Evolutionary conservation across 2,329 filamentous ascomycete species (phyloP).

Genomic region (Fusarium sp.): DNA sequence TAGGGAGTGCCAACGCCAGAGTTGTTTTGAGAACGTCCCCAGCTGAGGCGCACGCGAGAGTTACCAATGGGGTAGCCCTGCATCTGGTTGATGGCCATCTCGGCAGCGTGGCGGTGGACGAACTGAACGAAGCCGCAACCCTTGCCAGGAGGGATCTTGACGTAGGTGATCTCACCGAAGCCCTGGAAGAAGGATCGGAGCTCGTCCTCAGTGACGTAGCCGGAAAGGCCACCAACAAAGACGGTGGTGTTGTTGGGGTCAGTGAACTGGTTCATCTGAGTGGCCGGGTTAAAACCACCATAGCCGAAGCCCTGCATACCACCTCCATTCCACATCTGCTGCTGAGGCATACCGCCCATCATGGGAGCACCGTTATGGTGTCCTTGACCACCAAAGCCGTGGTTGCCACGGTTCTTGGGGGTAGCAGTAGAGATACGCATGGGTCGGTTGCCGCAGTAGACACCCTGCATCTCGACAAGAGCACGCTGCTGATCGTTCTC

Average conservation of each 20-base stretch:
- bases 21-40: constrained; percentile 99
- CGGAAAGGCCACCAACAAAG: constrained; percentile 95
- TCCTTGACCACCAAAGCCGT: constrained; percentile 52
- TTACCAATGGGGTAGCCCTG: constrained; percentile 99
- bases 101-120: constrained; percentile 96
- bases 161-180: constrained; percentile 99
- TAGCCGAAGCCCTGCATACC: constrained; percentile 49
- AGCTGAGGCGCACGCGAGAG: constrained; percentile 95
- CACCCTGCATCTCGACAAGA: constrained; percentile 97
- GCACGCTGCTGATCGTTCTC: constrained; percentile 97
- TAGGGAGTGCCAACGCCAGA: constrained; percentile 98
- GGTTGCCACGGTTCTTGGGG: constrained; percentile 79
- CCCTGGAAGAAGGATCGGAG: constrained; percentile 99
- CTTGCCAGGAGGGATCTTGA: constrained; percentile 99
- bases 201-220: constrained; percentile 98
- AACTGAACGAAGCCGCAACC: constrained; percentile 99
- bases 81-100: constrained; percentile 99
- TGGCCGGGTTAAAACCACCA: constrained; percentile 59
- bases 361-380: constrained; percentile 57
- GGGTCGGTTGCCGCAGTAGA: constrained; percentile 97
- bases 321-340: constrained; percentile 53
- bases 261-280: constrained; percentile 97
- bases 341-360: constrained; percentile 56
- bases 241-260: constrained; percentile 99
- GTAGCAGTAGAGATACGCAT: constrained; percentile 99